Evolutionary conservation across 208 protist genomes (phyloP), one percentile per base, ranked within the genome.

Genomic region (Crithidia sp.): DNA sequence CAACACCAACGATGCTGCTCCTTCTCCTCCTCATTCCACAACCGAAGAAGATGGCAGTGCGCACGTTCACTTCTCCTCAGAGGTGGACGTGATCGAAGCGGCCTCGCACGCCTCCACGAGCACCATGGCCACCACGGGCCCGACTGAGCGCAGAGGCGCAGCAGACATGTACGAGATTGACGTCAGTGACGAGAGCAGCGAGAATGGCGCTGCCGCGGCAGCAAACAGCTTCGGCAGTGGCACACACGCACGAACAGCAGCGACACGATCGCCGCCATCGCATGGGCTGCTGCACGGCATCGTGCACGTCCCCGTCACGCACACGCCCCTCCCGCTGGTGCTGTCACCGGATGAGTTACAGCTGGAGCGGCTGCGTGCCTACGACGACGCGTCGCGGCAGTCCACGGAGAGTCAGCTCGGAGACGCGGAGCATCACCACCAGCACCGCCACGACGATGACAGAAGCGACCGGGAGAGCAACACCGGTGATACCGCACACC

Each of bases 311-410:
- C 28, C 28, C 28, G 28, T 28, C 28, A 28, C 28, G 28, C 28
- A 28, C 1, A 28, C 28, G 28, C 52, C 56, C 28, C 37, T 68
- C 0, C 62, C 67, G 62, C 28, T 54, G 75, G 36, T 62, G 55
- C 39, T 84, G 40, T 54, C 74, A 6, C 57, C 47, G 7, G 71
- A 86, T 36, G 82, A 83, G 59, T 39, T 81, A 54, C 81, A 86
- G 67, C 61, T 71, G 55, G 73, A 67, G 43, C 76, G 81, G 16
- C 28, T 82, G 13, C 66, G 66, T 40, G 57, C 67, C 5, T 77
- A 81, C 67, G 64, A 77, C 57, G 41, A 71, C n/a, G 52, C 52
- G 2, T 3, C 37, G 5, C 44, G 40, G 4, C 16, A 17, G 10
- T 3, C 19, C 52, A 49, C 64, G 0, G 64, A 49, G 52, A 47